Conservation (phyloP, 2,329 filamentous ascomycete species). For the Grosmannia serpens region DNA sequence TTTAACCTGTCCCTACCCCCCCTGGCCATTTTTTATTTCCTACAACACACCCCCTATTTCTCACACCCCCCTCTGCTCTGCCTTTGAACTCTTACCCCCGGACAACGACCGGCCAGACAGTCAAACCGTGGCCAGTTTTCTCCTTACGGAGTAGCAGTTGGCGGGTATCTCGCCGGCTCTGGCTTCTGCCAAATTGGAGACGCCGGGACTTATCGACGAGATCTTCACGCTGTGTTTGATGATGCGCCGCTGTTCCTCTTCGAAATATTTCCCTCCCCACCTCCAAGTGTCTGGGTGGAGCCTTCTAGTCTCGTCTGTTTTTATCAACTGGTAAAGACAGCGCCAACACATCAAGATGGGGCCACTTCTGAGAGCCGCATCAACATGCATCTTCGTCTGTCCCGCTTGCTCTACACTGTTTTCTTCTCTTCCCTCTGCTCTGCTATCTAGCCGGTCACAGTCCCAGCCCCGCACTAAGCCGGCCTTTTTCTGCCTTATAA, state of each 20-base stretch:
- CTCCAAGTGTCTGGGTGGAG: constrained; percentile 45
- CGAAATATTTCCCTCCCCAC: constrained; percentile 7
- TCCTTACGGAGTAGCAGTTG: not conserved
- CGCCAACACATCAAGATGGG: constrained; percentile 84
- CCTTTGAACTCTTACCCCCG: not conserved
- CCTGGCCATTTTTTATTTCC: not conserved
- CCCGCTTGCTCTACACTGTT: constrained; percentile 25
- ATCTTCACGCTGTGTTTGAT: constrained; percentile 28
- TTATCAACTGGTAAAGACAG: constrained; percentile 70
- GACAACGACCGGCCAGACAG: not conserved
- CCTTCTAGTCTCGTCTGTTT: constrained; percentile 48
- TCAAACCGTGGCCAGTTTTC: not conserved
- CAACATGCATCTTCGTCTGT: constrained; percentile 44
- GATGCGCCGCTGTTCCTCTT: constrained; percentile 26
- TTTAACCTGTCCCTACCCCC: not conserved
- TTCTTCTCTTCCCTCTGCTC: constrained; percentile 21
- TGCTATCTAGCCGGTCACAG: constrained; percentile 26
- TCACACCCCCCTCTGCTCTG: not conserved
- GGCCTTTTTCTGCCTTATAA: constrained; percentile 44
- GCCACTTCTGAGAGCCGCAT: constrained; percentile 61
- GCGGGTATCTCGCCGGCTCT: not conserved
- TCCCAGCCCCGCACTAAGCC: constrained; percentile 35
- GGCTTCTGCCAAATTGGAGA: not conserved
- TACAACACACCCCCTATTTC: not conserved
- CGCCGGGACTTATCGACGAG: constrained; percentile 22